Percentiles rank a stretch among this genome's conserved stretches.
phyloP scores from a whole-genome alignment of 179 eudicot species.

The Spinacia oleracea region DNA sequence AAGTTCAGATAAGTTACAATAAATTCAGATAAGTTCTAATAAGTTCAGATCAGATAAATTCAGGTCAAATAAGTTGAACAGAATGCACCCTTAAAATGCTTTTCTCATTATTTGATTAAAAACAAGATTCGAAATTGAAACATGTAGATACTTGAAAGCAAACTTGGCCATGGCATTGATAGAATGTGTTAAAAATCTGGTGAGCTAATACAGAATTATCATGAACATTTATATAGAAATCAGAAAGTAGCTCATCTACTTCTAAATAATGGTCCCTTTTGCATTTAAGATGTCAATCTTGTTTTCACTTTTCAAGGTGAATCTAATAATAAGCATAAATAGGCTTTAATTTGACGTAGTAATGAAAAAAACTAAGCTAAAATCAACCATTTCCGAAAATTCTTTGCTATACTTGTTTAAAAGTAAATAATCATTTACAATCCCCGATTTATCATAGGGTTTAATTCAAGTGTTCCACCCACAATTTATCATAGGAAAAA shows the following conservation, averaged over 20 bases:
- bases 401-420: background rate
- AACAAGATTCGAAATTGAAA: too few species aligned
- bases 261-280: background rate
- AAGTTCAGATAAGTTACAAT: too few species aligned
- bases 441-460: constrained; percentile 15
- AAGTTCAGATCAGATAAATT: too few species aligned
- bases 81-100: too few species aligned
- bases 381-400: background rate
- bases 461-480: background rate
- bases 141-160: too few species aligned
- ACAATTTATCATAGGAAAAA: background rate
- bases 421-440: constrained; percentile 23
- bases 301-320: background rate
- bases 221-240: background rate
- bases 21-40: too few species aligned
- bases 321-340: background rate
- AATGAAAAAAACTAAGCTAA: background rate
- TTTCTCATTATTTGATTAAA: too few species aligned
- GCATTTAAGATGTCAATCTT: background rate
- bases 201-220: background rate
- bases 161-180: background rate
- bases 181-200: background rate
- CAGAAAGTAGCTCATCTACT: background rate
- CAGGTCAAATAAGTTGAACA: too few species aligned
- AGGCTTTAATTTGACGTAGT: too few species aligned